These are phyloP conservation scores for Psilocybe cubensis DNA, from an alignment of 768 basidiomycete genomes.

Conservation along the genomic window DNA sequence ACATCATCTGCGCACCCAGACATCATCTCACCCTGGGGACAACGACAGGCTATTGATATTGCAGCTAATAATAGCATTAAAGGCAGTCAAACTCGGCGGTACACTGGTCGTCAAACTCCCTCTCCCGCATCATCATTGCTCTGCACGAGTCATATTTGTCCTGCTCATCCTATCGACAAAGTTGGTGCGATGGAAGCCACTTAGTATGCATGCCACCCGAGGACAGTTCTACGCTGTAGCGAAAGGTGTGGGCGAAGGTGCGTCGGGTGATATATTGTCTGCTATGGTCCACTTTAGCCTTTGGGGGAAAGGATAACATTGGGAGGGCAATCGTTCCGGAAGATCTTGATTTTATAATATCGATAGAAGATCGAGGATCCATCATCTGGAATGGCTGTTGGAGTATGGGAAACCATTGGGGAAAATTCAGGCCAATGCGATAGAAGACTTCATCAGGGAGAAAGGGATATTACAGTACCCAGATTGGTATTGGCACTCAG, in stretches of 20 bases:
- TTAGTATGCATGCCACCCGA: conserved; percentile 1
- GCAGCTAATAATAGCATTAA: conserved; percentile 5
- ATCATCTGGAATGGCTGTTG: too few species aligned
- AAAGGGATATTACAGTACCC: too few species aligned
- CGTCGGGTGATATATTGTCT: too few species aligned
- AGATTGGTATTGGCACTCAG: too few species aligned
- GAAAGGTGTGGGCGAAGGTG: background rate
- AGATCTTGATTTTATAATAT: too few species aligned
- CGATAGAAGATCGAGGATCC: too few species aligned
- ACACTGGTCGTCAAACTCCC: conserved; percentile 7
- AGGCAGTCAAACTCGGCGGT: conserved; percentile 3
- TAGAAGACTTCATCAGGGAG: too few species aligned
- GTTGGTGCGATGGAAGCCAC: conserved; percentile 1
- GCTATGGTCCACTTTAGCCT: too few species aligned
- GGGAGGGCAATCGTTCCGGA: too few species aligned
- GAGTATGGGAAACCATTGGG: too few species aligned
- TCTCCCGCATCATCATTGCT: background rate
- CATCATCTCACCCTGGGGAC: conserved; percentile 3
- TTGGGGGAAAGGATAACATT: too few species aligned
- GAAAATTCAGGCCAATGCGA: too few species aligned
- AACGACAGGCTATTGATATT: conserved; percentile 7
- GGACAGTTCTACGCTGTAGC: conserved; percentile 9
- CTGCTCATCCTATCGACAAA: background rate
- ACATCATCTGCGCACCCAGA: conserved; percentile 7
- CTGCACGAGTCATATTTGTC: conserved; percentile 1